A percentile compares a stretch with the other conserved stretches of the same genome.
phyloP scores from a whole-genome alignment of 2,329 filamentous ascomycete species.

The Trichoderma citrinoviride region DNA sequence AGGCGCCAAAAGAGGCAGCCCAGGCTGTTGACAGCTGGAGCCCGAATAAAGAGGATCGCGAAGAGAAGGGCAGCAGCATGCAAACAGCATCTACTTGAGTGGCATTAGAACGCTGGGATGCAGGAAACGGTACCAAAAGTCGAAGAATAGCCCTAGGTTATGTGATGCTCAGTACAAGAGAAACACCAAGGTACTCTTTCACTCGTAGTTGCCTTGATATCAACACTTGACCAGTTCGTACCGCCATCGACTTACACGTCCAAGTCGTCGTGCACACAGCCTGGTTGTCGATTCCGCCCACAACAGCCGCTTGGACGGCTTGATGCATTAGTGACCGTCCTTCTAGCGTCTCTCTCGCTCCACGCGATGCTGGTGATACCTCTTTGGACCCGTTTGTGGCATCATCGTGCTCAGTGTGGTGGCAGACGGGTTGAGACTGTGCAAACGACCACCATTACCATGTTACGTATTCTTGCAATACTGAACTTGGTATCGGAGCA shows the following conservation, averaged over 20 bases:
- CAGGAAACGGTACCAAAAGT: too few species aligned
- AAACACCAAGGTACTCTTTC: too few species aligned
- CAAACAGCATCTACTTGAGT: neutral
- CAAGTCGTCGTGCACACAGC: too few species aligned
- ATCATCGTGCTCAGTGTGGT: neutral
- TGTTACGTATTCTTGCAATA: neutral
- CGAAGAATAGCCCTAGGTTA: too few species aligned
- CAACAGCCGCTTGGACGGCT: neutral
- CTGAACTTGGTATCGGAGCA: too few species aligned
- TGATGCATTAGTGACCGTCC: slow-evolving; percentile 6
- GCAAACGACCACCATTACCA: neutral
- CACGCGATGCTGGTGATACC: neutral
- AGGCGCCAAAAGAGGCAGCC: slow-evolving; percentile 4
- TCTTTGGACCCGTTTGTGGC: neutral
- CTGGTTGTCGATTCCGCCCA: neutral
- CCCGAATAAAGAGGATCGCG: neutral
- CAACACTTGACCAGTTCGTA: neutral
- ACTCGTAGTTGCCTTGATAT: too few species aligned
- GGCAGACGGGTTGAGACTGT: neutral
- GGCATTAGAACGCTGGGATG: neutral
- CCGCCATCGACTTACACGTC: too few species aligned
- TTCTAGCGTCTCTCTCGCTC: neutral
- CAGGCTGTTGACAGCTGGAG: neutral
- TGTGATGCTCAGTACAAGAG: too few species aligned
- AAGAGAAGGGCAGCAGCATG: neutral